Conservation (phyloP, 1,284 basidiomycete genomes). For the Tylopilus sp. region DNA sequence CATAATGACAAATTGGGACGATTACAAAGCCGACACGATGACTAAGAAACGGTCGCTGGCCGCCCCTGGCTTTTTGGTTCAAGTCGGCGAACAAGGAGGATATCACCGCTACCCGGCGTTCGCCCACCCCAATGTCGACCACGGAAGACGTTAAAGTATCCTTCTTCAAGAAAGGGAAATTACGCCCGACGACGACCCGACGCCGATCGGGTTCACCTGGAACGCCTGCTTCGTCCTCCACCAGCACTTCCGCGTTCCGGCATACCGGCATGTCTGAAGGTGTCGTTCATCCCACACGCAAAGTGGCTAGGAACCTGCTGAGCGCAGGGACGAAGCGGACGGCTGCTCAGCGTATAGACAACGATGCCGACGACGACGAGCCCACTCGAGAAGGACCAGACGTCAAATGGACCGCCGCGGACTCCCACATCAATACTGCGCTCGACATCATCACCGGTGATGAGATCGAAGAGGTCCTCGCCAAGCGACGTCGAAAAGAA, state of each 20-base stretch:
- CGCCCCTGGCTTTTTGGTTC: neutral
- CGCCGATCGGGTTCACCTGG: conserved; percentile 54
- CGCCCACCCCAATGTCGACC: conserved; percentile 39
- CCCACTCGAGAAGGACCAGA: conserved; percentile 61
- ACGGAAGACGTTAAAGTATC: conserved; percentile 55
- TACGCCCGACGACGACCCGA: conserved; percentile 66
- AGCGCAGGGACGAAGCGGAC: conserved; percentile 84
- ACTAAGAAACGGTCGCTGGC: conserved; percentile 21
- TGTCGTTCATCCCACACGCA: conserved; percentile 74
- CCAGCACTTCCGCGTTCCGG: conserved; percentile 32
- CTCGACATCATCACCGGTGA: conserved; percentile 76
- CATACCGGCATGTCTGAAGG: conserved; percentile 46
- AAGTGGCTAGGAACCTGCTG: conserved; percentile 63
- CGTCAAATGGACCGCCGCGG: conserved; percentile 73
- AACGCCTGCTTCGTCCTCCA: conserved; percentile 22
- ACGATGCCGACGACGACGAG: conserved; percentile 44
- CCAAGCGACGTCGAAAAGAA: conserved; percentile 57
- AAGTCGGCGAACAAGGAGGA: neutral
- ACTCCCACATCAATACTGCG: conserved; percentile 64
- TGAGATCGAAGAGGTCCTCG: conserved; percentile 69
- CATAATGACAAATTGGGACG: conserved; percentile 10
- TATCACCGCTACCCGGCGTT: neutral
- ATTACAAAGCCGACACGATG: conserved; percentile 14
- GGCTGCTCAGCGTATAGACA: conserved; percentile 50
- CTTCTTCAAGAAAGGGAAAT: conserved; percentile 84